Evolutionary conservation across 495 filamentous ascomycete genomes (phyloP).

Genomic region (Pyrenula aspistea): DNA sequence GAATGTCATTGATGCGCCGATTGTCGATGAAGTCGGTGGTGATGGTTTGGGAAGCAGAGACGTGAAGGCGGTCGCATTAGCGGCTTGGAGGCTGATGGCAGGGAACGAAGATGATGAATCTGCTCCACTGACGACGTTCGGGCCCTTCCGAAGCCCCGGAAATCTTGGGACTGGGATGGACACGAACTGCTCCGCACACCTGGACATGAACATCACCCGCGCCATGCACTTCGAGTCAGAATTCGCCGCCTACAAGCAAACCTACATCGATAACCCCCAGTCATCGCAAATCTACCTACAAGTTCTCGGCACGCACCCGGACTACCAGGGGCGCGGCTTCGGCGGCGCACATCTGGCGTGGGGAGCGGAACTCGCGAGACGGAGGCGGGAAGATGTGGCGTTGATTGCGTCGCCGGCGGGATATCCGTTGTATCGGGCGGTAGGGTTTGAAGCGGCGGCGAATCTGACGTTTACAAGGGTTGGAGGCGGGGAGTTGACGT

Average conservation of each 20-base stretch:
- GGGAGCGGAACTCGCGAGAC: not conserved
- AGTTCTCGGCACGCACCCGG: not conserved
- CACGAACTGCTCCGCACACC: not conserved
- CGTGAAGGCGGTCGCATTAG: not conserved
- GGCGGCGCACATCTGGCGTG: not conserved
- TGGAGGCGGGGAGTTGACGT: not conserved
- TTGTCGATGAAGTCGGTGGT: not conserved
- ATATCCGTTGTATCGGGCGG: not conserved
- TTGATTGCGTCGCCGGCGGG: not conserved
- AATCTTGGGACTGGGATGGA: not conserved
- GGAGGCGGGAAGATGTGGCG: not conserved
- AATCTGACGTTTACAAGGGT: not conserved
- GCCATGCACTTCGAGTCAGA: not conserved
- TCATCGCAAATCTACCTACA: not conserved
- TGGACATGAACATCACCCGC: not conserved
- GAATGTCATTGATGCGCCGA: not conserved
- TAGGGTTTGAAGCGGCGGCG: not conserved
- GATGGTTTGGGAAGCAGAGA: not conserved
- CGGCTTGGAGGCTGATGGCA: not conserved
- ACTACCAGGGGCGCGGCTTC: not conserved
- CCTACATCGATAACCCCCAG: not conserved
- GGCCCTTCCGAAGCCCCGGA: not conserved
- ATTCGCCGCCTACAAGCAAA: not conserved
- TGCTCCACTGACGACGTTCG: not conserved
- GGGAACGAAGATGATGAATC: too few species aligned